A percentile compares a stretch with the other conserved stretches of the same genome.
Evolutionary conservation across 345 rosid species (phyloP).

Genomic region (Brassica juncea): DNA sequence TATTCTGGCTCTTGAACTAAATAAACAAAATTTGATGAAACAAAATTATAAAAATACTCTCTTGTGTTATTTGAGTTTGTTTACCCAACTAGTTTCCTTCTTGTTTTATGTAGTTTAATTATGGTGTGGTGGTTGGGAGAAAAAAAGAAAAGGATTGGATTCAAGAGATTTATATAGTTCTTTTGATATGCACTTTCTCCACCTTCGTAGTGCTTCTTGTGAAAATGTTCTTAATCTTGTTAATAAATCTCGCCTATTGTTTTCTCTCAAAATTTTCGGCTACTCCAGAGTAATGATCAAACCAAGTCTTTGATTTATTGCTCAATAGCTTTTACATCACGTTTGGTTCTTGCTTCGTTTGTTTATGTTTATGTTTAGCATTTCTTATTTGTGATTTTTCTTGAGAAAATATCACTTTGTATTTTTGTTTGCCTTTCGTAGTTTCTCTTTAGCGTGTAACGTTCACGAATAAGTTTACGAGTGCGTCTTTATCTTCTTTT

Average conservation of each 20-base stretch:
- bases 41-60: background rate
- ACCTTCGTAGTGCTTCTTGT: conserved; percentile 29
- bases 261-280: background rate
- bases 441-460: background rate
- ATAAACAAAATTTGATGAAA: conserved; percentile 9
- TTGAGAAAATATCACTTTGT: background rate
- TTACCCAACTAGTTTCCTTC: background rate
- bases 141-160: background rate
- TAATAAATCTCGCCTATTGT: background rate
- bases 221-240: background rate
- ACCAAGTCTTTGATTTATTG: background rate
- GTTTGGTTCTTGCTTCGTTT: background rate
- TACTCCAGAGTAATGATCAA: background rate
- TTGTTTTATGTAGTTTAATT: background rate
- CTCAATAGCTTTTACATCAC: background rate
- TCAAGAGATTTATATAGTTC: conserved; percentile 13
- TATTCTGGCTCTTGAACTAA: conserved; percentile 21
- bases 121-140: conserved; percentile 40
- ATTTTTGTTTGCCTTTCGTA: background rate
- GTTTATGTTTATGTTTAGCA: background rate
- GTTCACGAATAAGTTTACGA: no score
- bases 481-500: no score
- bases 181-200: conserved; percentile 35
- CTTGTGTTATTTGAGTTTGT: conserved; percentile 31
- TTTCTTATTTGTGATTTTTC: background rate